Percentiles rank a stretch among this genome's conserved stretches.
Conservation (phyloP, 2,329 filamentous ascomycete genomes). For the Botrytis elliptica region DNA sequence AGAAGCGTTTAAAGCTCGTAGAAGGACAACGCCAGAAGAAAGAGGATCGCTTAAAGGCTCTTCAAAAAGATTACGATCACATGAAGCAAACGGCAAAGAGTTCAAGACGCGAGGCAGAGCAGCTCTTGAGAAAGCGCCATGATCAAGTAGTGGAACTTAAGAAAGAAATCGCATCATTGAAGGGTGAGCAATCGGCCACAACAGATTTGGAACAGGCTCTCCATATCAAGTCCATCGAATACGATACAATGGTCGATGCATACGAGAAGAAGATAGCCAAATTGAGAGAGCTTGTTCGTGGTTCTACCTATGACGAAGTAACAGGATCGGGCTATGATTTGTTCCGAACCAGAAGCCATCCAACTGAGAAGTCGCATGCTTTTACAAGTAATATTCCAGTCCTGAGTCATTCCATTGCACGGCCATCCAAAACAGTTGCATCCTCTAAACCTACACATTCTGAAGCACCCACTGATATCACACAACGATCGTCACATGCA, state of each 20-base stretch:
- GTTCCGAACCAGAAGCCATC: constrained; percentile 7
- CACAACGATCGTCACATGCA: constrained; percentile 24
- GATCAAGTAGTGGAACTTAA: constrained; percentile 56
- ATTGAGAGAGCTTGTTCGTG: constrained; percentile 20
- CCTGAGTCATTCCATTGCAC: constrained; percentile 26
- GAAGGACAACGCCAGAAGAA: constrained; percentile 47
- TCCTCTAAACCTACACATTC: constrained; percentile 21
- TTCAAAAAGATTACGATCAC: constrained; percentile 53
- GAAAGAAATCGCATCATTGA: constrained; percentile 51
- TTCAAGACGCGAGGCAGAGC: constrained; percentile 54
- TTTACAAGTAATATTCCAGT: constrained; percentile 31
- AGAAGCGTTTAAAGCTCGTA: constrained; percentile 44
- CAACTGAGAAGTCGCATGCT: constrained; percentile 20
- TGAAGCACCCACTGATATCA: constrained; percentile 23
- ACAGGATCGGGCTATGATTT: not conserved
- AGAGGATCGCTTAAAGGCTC: constrained; percentile 49
- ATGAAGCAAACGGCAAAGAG: constrained; percentile 54
- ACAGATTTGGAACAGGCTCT: constrained; percentile 28
- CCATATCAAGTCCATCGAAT: constrained; percentile 26
- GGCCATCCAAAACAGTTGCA: constrained; percentile 27
- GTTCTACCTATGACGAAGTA: constrained; percentile 6
- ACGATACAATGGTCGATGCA: constrained; percentile 28
- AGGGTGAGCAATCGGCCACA: constrained; percentile 32
- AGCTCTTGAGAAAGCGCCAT: constrained; percentile 56
- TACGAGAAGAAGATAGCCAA: constrained; percentile 28